Evolutionary conservation across 179 eudicot genomes (phyloP), one percentile per base, ranked within the genome.

Genomic region (Beta macrorhiza): DNA sequence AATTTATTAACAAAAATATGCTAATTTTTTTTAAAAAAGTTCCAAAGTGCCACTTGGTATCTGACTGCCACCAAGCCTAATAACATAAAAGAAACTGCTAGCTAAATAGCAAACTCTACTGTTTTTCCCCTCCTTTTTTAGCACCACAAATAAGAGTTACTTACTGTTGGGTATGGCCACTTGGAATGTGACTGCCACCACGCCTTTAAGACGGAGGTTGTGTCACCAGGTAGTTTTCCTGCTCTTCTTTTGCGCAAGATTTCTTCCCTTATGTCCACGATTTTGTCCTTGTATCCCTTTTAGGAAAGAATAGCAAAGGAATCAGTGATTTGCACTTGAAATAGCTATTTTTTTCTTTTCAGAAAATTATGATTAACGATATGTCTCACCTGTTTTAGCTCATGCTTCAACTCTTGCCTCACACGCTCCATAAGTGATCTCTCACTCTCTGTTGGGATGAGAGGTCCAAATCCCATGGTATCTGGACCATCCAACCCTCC

Each of bases 141-240:
- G 44, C 14, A 45, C 3, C 13, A 58, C 52, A 76, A n/a, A 45
- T 0, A 17, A 52, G 73, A 44, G 62, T 25, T 11, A 64, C 89
- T 87, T 87, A 93, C 97, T 0, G 97, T 93, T 45, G 97, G 97
- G 81, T 91, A 92, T 14, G 97, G 95, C 95, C 95, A 93, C 82
- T 91, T 91, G 64, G 97, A 88, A 84, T 93, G 97, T 17, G 95
- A 88, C 81, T 91, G 95, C 97, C 97, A 93, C 97, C 97, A 93
- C 79, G 95, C 91, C 76, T 93, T 93, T 42, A 93, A 85, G 74
- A 89, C 92, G 78, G 95, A 93, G 68, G 97, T 93, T 72, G 97
- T 93, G 82, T 93, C 97, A 62, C 97, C 97, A 15, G 97, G 97
- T 25, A 92, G 91, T 81, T 92, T 92, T 62, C 97, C 97, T 0